Conservation (phyloP, 441 rosid species). For the Jatropha podagrica region DNA sequence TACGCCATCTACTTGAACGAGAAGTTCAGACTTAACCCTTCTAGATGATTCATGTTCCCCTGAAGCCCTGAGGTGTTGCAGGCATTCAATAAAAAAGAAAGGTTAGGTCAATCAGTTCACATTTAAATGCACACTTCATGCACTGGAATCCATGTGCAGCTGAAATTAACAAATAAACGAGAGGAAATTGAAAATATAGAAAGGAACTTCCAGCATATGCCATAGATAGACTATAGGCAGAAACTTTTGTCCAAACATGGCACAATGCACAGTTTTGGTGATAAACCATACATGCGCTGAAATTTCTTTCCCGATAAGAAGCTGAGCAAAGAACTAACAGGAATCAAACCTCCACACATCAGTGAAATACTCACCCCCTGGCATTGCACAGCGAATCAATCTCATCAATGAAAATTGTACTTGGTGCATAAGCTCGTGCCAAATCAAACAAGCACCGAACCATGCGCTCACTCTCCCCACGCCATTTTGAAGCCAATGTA, state of each 20-base stretch:
- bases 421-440: constrained; percentile 87
- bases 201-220: constrained; percentile 2
- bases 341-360: neutral
- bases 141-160: constrained; percentile 1
- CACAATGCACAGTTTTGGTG: neutral
- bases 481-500: constrained; percentile 87
- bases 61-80: constrained; percentile 62
- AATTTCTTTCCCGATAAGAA: neutral
- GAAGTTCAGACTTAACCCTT: constrained; percentile 99
- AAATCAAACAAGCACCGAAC: constrained; percentile 85
- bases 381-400: constrained; percentile 86
- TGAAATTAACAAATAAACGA: neutral
- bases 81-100: constrained; percentile 3
- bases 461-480: constrained; percentile 94
- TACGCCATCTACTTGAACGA: constrained; percentile 99
- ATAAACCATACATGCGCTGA: neutral
- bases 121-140: neutral
- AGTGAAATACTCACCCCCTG: constrained; percentile 55
- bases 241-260: neutral
- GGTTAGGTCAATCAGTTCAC: neutral
- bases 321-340: neutral
- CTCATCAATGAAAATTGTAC: constrained; percentile 85
- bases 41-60: constrained; percentile 99
- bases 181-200: neutral
- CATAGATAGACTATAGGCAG: neutral